Percentiles rank a stretch among this genome's conserved stretches.
These are phyloP conservation scores for Maudiozyma serrabonitensis DNA, from an alignment of 805 yeast species.

Conservation along the genomic window DNA sequence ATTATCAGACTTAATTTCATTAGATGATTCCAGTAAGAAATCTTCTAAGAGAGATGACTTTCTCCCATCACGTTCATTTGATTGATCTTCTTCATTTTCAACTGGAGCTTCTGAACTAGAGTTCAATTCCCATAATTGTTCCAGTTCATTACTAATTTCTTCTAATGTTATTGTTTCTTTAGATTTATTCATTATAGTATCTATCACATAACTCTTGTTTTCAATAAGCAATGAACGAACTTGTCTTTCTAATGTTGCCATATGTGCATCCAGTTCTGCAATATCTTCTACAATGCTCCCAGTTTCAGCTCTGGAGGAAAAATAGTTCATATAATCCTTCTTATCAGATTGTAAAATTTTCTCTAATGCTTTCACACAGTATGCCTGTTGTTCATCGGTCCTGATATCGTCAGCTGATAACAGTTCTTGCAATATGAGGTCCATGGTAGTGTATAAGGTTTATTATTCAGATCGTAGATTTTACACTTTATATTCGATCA, in stretches of 20 bases:
- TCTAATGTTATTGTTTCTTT: slow-evolving; percentile 9
- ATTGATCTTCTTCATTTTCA: neutral
- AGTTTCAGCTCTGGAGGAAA: slow-evolving; percentile 31
- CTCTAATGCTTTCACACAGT: slow-evolving; percentile 29
- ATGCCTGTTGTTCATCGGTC: slow-evolving; percentile 8
- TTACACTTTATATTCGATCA: no score
- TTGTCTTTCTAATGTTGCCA: slow-evolving; percentile 38
- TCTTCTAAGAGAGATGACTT: slow-evolving; percentile 5
- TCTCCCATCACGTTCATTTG: neutral
- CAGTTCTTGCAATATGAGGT: slow-evolving; percentile 2
- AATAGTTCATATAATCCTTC: slow-evolving; percentile 36
- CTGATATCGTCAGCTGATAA: neutral
- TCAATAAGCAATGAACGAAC: slow-evolving; percentile 33
- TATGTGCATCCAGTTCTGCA: slow-evolving; percentile 59
- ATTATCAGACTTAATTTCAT: slow-evolving; percentile 6
- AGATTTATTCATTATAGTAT: slow-evolving; percentile 32
- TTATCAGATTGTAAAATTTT: slow-evolving; percentile 40
- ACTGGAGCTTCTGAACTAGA: neutral
- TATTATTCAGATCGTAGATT: no score
- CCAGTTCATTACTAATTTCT: slow-evolving; percentile 15
- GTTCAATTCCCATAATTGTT: slow-evolving; percentile 26
- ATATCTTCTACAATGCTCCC: slow-evolving; percentile 49
- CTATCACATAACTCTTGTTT: slow-evolving; percentile 32
- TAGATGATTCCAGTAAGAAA: slow-evolving; percentile 2
- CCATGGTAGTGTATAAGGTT: neutral